Base-by-base conservation (phyloP, 306 rosid genomes). In the Canavalia gladiata region DNA sequence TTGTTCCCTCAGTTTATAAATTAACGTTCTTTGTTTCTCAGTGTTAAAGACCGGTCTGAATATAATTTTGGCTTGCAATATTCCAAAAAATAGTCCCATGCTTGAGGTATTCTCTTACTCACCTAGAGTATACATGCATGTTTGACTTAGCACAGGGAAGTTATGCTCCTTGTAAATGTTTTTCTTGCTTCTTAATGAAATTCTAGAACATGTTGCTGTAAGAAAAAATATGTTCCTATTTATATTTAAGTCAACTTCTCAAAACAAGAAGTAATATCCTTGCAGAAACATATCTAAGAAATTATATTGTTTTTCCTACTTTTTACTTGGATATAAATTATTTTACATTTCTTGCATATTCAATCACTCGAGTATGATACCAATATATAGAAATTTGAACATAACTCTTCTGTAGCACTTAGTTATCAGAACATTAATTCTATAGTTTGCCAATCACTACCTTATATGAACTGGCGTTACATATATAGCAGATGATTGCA, bases 11-110 rank as follows among this genome's bases (percentile, higher is more conserved):
- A 2, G 49, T 81, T 47, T 25, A 1, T 68, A 25, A 30, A 18
- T 60, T 86, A 39, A 69, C 34, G 8, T 81, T 74, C 2, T 13
- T 37, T 76, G 13, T 58, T n/a, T 82, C 2, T 76, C 83, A 92
- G 98, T 89, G 83, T 86, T 87, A 45, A 95, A 90, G 91, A 92
- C 97, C 12, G 94, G 97, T 73, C 90, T 90, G 60, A 91, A 85
- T 83, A 83, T 95, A 75, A 71, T 95, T 66, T 79, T 95, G 91
- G 94, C 98, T 82, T 93, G 94, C 87, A 87, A 88, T 81, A 90
- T 95, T 63, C 99, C 97, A 0, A 92, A 93, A 80, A 93, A 88
- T 64, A 86, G 72, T 67, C 90, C 98, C 58, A 77, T 91, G 89
- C 66, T 95, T 81, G 97, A 93, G 98, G 98, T 93, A 30, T 67